Evolutionary conservation across 352 stramenopile species (phyloP).

Genomic region (Phytophthora pseudosyringae): DNA sequence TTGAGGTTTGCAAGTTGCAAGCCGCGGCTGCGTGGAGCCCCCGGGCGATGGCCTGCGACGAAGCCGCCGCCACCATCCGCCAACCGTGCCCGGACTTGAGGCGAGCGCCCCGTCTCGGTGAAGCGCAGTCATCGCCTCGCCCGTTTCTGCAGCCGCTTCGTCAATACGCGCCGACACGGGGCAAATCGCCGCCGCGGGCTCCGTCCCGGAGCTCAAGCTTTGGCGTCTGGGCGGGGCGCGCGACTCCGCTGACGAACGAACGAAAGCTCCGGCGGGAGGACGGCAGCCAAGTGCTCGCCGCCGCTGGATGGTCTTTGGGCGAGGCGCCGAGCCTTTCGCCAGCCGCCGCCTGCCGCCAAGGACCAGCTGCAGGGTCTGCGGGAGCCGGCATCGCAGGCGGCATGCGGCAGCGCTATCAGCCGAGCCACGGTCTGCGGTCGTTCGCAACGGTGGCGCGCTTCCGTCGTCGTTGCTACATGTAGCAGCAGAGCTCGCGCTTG

Average conservation of each 20-base stretch:
- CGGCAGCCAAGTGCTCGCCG: conserved; percentile 25
- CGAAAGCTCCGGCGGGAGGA: conserved; percentile 18
- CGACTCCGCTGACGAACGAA: conserved; percentile 20
- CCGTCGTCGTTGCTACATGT: not conserved
- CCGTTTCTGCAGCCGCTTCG: conserved; percentile 23
- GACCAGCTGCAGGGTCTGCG: not conserved
- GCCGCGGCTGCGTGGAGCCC: not conserved
- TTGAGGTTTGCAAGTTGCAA: not conserved
- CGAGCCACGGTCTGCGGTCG: not conserved
- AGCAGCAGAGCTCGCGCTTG: not conserved
- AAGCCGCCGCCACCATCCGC: conserved; percentile 19
- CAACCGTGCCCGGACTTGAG: conserved; percentile 33
- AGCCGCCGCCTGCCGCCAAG: conserved; percentile 24
- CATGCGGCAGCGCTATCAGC: not conserved
- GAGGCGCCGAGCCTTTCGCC: not conserved
- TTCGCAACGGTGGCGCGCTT: not conserved
- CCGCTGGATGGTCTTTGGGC: conserved; percentile 11
- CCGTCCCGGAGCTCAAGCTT: conserved; percentile 24
- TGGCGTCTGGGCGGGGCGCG: conserved; percentile 9
- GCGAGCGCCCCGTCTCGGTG: conserved; percentile 27
- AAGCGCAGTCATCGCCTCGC: conserved; percentile 32
- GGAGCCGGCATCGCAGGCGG: not conserved
- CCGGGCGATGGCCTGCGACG: not conserved
- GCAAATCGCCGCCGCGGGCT: conserved; percentile 25
- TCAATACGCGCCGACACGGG: conserved; percentile 30